Evolutionary conservation across 225 moss, liverwort and hornwort species (phyloP).

Genomic region (Rhytidiadelphus loreus): DNA sequence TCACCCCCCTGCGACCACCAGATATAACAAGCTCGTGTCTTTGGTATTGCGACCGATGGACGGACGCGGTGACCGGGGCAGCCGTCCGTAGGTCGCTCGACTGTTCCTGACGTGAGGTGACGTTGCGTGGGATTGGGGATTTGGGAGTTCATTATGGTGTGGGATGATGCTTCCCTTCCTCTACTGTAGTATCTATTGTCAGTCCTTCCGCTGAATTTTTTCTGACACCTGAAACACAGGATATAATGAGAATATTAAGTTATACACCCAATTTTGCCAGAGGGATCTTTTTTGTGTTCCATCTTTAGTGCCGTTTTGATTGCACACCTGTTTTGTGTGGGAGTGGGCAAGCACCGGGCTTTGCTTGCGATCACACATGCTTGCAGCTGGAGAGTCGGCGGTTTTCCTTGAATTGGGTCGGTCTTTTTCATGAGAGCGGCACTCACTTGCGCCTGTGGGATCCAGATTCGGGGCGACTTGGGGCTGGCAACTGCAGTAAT

Average conservation of each 20-base stretch:
- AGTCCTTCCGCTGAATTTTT: not conserved
- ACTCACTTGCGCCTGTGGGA: not conserved
- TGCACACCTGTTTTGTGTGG: not conserved
- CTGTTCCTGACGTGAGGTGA: not conserved
- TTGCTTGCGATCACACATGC: not conserved
- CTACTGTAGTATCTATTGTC: not conserved
- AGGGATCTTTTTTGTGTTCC: not conserved
- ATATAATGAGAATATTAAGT: not conserved
- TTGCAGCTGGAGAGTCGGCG: not conserved
- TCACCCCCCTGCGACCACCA: not conserved
- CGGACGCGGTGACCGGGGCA: accelerated
- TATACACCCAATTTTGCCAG: not conserved
- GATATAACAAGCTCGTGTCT: not conserved
- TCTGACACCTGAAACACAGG: not conserved
- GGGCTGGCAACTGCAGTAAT: not conserved
- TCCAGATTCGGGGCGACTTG: not conserved
- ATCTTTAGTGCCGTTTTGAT: too few relatives aligned
- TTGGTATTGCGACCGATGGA: not conserved
- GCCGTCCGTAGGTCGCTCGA: accelerated
- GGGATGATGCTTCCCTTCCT: not conserved
- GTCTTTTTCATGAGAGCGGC: not conserved
- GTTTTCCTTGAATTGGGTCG: not conserved
- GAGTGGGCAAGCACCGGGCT: not conserved
- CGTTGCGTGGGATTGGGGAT: not conserved
- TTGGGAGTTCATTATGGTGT: not conserved